phyloP scores from a whole-genome alignment of 164 flowering plant species.

The Kalanchoe fedtschenkoi region DNA sequence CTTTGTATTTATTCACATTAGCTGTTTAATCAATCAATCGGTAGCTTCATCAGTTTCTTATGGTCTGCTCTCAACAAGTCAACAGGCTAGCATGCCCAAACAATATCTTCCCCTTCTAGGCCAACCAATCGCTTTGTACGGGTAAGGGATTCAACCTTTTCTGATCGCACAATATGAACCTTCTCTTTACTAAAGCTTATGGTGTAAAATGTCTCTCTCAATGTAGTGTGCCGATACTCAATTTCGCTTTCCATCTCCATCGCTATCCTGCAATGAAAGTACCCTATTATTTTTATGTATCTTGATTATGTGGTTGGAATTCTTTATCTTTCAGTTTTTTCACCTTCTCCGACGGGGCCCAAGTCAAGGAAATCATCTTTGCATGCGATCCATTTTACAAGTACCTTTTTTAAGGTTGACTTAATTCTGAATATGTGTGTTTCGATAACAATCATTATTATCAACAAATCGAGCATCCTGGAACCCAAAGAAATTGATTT shows the following conservation, averaged over 20 bases:
- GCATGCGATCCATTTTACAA: conserved; percentile 95
- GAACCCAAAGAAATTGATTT: background rate
- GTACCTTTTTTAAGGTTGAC: conserved; percentile 84
- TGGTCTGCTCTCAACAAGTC: background rate
- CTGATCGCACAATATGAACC: no score
- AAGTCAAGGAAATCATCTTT: conserved; percentile 90
- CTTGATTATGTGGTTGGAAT: conserved; percentile 2
- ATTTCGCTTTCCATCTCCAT: no score
- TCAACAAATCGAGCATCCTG: background rate
- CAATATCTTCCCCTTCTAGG: conserved; percentile 91
- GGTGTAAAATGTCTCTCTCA: background rate
- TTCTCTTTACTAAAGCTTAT: no score
- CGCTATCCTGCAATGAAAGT: no score
- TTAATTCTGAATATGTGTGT: background rate
- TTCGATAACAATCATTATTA: background rate
- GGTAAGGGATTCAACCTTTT: conserved; percentile 32
- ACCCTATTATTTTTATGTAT: no score
- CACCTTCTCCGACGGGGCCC: conserved; percentile 64
- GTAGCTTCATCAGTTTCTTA: background rate
- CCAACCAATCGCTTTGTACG: conserved; percentile 88
- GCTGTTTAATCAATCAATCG: background rate
- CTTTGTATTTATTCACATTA: background rate
- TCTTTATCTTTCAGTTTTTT: conserved; percentile 50
- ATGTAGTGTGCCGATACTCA: no score
- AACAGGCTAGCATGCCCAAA: conserved; percentile 95